Conservation (phyloP, 257 asterid genomes). For the Capsicum chinense region DNA sequence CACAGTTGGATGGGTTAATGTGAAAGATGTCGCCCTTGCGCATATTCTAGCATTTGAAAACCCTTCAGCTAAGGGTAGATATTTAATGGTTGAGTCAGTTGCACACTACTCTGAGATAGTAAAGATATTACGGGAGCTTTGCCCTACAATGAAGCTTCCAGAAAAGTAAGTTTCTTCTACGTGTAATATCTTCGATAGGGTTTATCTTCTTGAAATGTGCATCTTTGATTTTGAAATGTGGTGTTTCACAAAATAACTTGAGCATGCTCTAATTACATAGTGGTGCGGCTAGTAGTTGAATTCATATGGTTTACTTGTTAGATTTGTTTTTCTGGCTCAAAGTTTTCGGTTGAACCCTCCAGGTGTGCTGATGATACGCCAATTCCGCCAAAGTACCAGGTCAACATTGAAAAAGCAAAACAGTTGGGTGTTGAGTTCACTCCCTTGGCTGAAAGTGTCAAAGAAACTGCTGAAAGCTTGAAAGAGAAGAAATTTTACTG, state of each 20-base stretch:
- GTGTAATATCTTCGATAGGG: background rate
- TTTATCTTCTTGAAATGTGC: background rate
- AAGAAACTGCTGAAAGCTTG: constrained; percentile 71
- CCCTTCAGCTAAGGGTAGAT: constrained; percentile 71
- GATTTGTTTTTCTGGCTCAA: background rate
- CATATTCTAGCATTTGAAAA: constrained; percentile 73
- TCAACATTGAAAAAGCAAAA: constrained; percentile 60
- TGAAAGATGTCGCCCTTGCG: constrained; percentile 73
- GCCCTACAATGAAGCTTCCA: constrained; percentile 62
- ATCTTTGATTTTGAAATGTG: background rate
- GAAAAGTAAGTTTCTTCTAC: constrained; percentile 53
- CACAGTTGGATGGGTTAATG: constrained; percentile 63
- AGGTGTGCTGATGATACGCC: constrained; percentile 82
- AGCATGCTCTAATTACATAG: background rate
- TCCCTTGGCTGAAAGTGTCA: constrained; percentile 60
- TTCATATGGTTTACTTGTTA: background rate
- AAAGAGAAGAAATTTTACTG: constrained; percentile 54
- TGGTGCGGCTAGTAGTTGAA: background rate
- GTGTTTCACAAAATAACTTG: background rate
- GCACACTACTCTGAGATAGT: constrained; percentile 63
- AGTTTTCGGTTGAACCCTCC: background rate
- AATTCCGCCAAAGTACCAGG: constrained; percentile 56
- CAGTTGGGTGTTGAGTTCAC: constrained; percentile 60
- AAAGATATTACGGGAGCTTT: constrained; percentile 50
- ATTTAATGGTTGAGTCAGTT: constrained; percentile 57